phyloP scores from a whole-genome alignment of 1,284 basidiomycete genomes.

The Tilletia setariae region DNA sequence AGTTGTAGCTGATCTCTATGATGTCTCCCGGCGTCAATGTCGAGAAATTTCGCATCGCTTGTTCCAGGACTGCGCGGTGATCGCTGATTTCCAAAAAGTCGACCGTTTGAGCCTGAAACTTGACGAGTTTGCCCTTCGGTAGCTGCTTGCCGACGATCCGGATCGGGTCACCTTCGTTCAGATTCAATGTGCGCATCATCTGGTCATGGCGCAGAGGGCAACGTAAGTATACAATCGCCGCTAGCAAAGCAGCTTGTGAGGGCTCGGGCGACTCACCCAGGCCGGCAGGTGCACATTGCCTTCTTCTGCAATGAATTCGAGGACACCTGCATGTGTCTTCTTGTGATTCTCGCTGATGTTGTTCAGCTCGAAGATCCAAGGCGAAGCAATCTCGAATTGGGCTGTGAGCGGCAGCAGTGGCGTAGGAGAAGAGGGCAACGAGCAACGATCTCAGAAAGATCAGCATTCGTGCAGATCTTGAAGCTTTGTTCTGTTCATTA shows the following conservation, averaged over 20 bases:
- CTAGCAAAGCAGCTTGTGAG: neutral
- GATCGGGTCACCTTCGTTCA: constrained; percentile 92
- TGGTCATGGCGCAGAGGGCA: constrained; percentile 29
- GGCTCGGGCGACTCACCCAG: constrained; percentile 63
- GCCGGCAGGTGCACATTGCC: constrained; percentile 91
- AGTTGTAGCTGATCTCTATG: constrained; percentile 59
- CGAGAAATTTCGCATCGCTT: constrained; percentile 91
- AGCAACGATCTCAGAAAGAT: neutral
- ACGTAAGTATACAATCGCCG: neutral
- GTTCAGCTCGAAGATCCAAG: constrained; percentile 93
- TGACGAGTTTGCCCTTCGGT: constrained; percentile 91
- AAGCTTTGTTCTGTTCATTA: constrained; percentile 20
- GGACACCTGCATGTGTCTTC: constrained; percentile 86
- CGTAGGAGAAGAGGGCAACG: constrained; percentile 13
- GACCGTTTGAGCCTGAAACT: constrained; percentile 90
- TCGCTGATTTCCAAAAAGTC: constrained; percentile 87
- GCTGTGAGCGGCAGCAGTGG: constrained; percentile 56
- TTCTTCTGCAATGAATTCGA: constrained; percentile 98
- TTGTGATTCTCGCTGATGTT: constrained; percentile 63
- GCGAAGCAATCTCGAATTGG: constrained; percentile 80
- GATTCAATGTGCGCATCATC: constrained; percentile 94
- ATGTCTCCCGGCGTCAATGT: constrained; percentile 57
- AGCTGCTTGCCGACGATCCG: constrained; percentile 82
- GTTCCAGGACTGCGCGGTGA: constrained; percentile 94
- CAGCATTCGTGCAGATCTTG: neutral